A percentile compares a stretch with the other conserved stretches of the same genome.
phyloP scores from a whole-genome alignment of 2,329 filamentous ascomycete genomes.

The Diaporthe vexans region DNA sequence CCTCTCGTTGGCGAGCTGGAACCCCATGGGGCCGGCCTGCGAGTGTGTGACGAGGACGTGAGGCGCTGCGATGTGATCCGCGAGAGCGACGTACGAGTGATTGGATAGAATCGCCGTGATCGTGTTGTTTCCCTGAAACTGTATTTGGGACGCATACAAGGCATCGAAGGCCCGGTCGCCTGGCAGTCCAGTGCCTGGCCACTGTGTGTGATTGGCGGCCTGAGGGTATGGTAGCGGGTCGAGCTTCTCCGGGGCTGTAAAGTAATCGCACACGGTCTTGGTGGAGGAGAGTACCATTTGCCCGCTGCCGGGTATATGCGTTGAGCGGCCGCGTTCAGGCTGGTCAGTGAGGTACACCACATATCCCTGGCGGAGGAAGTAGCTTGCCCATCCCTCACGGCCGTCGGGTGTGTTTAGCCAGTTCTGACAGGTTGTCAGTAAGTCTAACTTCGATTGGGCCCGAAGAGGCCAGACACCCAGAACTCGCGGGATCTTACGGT shows the following conservation, averaged over 20 bases:
- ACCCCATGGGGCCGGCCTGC: slow-evolving; percentile 61
- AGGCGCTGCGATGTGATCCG: slow-evolving; percentile 31
- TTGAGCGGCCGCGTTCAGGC: slow-evolving; percentile 55
- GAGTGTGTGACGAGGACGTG: slow-evolving; percentile 65
- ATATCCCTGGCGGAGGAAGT: slow-evolving; percentile 58
- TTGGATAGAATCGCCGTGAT: slow-evolving; percentile 36
- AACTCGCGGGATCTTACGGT: neutral
- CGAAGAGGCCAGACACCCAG: too few relatives aligned
- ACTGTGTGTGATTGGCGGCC: slow-evolving; percentile 52
- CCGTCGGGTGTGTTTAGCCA: slow-evolving; percentile 64
- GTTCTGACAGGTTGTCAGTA: slow-evolving; percentile 45
- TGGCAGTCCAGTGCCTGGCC: slow-evolving; percentile 56
- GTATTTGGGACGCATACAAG: slow-evolving; percentile 60
- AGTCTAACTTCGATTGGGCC: too few relatives aligned
- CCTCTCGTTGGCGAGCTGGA: slow-evolving; percentile 62
- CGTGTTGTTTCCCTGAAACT: slow-evolving; percentile 52
- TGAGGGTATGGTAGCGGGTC: slow-evolving; percentile 44
- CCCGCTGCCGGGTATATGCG: slow-evolving; percentile 33
- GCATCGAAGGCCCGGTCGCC: slow-evolving; percentile 64
- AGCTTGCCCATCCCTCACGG: slow-evolving; percentile 60
- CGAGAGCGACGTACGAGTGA: slow-evolving; percentile 38
- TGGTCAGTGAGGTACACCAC: slow-evolving; percentile 60
- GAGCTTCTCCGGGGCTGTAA: slow-evolving; percentile 50
- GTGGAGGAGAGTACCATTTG: neutral
- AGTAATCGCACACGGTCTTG: neutral